These are phyloP conservation scores for Podila epicladia DNA, from an alignment of 192 early-diverging fungal genomes.

Conservation along the genomic window DNA sequence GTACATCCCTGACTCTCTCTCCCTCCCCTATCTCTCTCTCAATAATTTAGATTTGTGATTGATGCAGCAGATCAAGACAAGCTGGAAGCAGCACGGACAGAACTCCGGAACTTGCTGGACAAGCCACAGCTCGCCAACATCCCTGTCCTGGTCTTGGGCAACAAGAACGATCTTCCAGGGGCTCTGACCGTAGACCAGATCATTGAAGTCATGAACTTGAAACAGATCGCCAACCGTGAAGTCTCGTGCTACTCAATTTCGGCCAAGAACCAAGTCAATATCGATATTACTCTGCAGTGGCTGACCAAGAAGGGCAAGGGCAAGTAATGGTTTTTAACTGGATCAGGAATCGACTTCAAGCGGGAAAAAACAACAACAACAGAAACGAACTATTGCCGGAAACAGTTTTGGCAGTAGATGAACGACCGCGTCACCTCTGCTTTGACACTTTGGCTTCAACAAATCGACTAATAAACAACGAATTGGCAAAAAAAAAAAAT, in stretches of 20 bases:
- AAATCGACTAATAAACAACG: not conserved
- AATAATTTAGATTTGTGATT: constrained; percentile 84
- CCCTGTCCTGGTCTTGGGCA: constrained; percentile 95
- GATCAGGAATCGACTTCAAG: too few relatives aligned
- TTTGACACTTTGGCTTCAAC: too few relatives aligned
- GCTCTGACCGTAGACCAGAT: constrained; percentile 89
- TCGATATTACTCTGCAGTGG: constrained; percentile 97
- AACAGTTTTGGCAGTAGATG: not conserved
- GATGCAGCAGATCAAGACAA: constrained; percentile 96
- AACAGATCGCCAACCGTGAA: constrained; percentile 90
- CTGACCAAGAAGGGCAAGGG: constrained; percentile 85
- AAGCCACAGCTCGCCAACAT: constrained; percentile 94
- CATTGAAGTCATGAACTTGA: constrained; percentile 89
- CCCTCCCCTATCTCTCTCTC: not conserved
- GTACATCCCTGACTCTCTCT: not conserved
- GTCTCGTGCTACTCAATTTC: constrained; percentile 99
- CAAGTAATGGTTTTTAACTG: constrained; percentile 34
- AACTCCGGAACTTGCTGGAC: constrained; percentile 91
- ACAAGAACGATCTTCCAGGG: constrained; percentile 96
- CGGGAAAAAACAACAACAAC: too few relatives aligned
- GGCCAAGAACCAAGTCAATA: constrained; percentile 97
- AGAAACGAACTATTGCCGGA: not conserved
- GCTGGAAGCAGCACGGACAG: constrained; percentile 89
- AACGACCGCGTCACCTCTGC: too few relatives aligned
- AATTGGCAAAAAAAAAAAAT: not conserved